These are phyloP conservation scores for Pestalotiopsis sp. DNA, from an alignment of 2,329 filamentous ascomycete genomes.

Conservation along the genomic window DNA sequence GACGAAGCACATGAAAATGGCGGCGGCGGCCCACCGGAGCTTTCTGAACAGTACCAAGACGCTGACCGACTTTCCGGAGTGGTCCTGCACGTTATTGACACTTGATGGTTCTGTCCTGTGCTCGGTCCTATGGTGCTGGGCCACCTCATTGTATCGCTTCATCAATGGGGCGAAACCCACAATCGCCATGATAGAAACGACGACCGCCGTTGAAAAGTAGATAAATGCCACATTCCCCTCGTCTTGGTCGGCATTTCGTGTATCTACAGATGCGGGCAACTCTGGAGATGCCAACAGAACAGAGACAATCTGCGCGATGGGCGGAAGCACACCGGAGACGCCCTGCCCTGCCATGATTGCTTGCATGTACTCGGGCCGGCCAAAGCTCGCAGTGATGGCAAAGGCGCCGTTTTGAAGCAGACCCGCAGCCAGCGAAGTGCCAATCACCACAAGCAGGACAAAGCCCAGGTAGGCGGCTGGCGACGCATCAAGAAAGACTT, in stretches of 20 bases:
- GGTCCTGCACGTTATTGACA: constrained; percentile 57
- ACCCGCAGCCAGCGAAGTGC: constrained; percentile 78
- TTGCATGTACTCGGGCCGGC: constrained; percentile 86
- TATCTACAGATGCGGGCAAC: constrained; percentile 36
- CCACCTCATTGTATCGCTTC: constrained; percentile 57
- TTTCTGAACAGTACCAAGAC: constrained; percentile 74
- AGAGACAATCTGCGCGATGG: constrained; percentile 78
- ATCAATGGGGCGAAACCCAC: constrained; percentile 76
- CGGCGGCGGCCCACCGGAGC: constrained; percentile 75
- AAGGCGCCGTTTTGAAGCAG: constrained; percentile 94
- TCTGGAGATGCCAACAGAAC: constrained; percentile 64
- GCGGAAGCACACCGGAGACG: constrained; percentile 86
- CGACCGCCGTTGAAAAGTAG: constrained; percentile 88
- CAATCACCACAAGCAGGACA: constrained; percentile 78
- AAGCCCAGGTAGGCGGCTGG: constrained; percentile 76
- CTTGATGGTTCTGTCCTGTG: constrained; percentile 52
- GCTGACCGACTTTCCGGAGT: constrained; percentile 49
- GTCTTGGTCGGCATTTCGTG: constrained; percentile 19
- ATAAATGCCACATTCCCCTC: constrained; percentile 75
- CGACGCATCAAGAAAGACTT: constrained; percentile 63
- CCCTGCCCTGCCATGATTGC: constrained; percentile 96
- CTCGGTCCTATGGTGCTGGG: constrained; percentile 51
- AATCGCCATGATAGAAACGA: constrained; percentile 71
- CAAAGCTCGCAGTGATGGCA: constrained; percentile 86
- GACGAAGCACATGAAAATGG: constrained; percentile 79